These are phyloP conservation scores for Rosa hybrid DNA, from an alignment of 331 rosid species.

Conservation along the genomic window DNA sequence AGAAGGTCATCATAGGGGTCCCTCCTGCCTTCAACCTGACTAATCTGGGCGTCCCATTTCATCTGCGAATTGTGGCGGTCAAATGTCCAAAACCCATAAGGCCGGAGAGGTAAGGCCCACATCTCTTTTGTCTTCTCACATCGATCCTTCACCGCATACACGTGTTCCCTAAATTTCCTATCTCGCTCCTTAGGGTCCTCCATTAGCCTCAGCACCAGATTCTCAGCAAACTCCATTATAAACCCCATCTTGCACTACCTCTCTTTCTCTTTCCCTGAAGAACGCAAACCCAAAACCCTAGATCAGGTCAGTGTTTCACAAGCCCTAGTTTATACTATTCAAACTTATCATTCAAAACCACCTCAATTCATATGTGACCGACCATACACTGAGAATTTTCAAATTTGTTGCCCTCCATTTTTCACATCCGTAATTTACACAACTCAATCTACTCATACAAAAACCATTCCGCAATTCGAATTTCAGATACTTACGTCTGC, in stretches of 20 bases:
- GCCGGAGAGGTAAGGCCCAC: constrained; percentile 82
- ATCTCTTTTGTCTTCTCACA: constrained; percentile 84
- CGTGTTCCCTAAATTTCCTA: constrained; percentile 68
- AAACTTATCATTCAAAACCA: not conserved
- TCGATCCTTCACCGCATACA: constrained; percentile 57
- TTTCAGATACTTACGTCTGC: not conserved
- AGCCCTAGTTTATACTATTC: constrained; percentile 4
- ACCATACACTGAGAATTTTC: not conserved
- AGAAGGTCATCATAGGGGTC: constrained; percentile 93
- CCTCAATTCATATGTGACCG: not conserved
- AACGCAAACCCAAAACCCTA: not conserved
- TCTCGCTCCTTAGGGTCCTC: constrained; percentile 91
- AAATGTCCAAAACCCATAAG: constrained; percentile 95
- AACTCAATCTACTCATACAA: not conserved
- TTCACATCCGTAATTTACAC: too few species aligned
- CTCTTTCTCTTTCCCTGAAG: not conserved
- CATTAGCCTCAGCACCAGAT: constrained; percentile 75
- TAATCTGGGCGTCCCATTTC: constrained; percentile 89
- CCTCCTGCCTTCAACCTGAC: constrained; percentile 80
- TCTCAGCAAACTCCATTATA: constrained; percentile 93
- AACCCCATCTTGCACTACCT: constrained; percentile 53
- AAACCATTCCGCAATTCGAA: not conserved
- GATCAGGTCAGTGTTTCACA: not conserved
- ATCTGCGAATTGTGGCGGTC: constrained; percentile 95
- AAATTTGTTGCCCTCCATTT: not conserved